Evolutionary conservation across 495 filamentous ascomycete species (phyloP).

Genomic region (Astrocystis sublimbata): DNA sequence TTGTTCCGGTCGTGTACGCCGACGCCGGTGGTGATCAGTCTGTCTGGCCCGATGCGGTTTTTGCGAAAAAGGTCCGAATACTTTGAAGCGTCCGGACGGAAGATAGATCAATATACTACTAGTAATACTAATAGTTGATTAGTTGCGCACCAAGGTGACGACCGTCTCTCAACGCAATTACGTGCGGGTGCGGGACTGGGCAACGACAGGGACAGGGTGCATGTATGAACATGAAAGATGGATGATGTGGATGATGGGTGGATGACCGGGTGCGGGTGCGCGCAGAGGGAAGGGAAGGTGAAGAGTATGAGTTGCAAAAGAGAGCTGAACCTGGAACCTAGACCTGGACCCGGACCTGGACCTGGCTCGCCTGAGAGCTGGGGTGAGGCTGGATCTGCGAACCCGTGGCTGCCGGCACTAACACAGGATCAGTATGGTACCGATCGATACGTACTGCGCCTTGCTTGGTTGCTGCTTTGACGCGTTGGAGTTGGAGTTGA

Average conservation of each 20-base stretch:
- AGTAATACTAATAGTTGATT: too few species aligned
- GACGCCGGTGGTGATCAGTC: neutral
- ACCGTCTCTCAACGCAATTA: neutral
- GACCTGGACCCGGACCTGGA: too few species aligned
- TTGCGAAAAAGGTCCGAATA: neutral
- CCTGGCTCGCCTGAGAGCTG: too few species aligned
- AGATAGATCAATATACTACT: neutral
- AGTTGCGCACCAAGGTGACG: neutral
- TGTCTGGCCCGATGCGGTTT: neutral
- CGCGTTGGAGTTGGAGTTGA: too few species aligned
- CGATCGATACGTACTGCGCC: too few species aligned
- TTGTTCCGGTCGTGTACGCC: slow-evolving; percentile 14
- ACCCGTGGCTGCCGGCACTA: neutral
- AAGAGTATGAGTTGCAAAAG: neutral
- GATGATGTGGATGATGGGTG: neutral
- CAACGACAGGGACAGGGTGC: neutral
- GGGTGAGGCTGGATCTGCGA: slow-evolving; percentile 10
- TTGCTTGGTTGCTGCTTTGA: too few species aligned
- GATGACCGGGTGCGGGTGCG: neutral
- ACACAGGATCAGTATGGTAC: too few species aligned
- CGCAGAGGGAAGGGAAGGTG: neutral
- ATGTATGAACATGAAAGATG: neutral
- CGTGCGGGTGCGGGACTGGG: neutral
- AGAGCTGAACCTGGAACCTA: neutral
- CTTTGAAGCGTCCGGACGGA: neutral